Evolutionary conservation across 1,139 yeast genomes (phyloP), one percentile per base, ranked within the genome.

Genomic region (Pneumocystis sp.): DNA sequence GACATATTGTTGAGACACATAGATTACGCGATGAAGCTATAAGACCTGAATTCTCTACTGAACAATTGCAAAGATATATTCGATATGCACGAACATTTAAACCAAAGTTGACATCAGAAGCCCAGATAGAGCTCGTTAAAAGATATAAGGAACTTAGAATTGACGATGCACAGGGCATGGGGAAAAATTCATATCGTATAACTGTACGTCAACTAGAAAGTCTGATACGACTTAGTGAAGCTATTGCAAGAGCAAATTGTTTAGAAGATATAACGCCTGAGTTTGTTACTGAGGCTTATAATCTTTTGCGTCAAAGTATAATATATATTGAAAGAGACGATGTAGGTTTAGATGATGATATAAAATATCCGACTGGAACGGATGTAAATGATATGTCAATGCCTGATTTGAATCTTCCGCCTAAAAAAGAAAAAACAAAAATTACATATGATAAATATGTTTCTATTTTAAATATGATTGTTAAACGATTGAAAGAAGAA

Each of bases 241-340:
- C 97, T 1, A 93, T 93, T 76, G 98, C 98, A 0, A 83, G 96
- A 71, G 97, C 98, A 59, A 93, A 93, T 75, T 93, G 98, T 77
- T 87, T 93, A 12, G 95, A 89, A 70, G 89, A 84, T 67, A 89
- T 95, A 67, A 85, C 95, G 0, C 90, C 96, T 35, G 82, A 83
- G 59, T 88, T 90, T 75, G 97, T 93, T 61, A 87, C 91, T 1
- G 98, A 95, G 74, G 98, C 98, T 0, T 91, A 87, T 75, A 95
- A 88, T 72, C 79, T 93, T 68, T 80, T 93, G 71, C 85, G 95
- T 72, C 96, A 89, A 76, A 88, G 96, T 61, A 91, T 93, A 68
- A 89, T 93, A 70, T 84, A 95, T 70, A 97, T 93, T 62, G 97
- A 93, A 73, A 87, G 87, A 76, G 98, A 93, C 71, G 98, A 93